Evolutionary conservation across 1,284 basidiomycete species (phyloP), one percentile per base, ranked within the genome.

Genomic region (Heterobasidion annosum): DNA sequence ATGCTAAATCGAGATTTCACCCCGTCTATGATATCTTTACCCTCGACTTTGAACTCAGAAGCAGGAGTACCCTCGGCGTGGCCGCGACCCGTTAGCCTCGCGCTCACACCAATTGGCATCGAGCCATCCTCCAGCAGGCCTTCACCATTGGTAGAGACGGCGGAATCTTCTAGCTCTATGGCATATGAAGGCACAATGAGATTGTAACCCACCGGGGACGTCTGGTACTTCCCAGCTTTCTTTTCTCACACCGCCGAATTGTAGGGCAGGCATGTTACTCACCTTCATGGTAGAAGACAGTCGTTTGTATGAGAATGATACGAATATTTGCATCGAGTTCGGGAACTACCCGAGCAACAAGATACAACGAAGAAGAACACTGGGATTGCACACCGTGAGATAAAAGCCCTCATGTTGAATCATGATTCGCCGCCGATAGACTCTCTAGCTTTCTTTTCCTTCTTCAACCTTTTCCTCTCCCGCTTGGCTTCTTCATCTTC

Each of bases 401-500:
- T 25, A 5, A 3, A 25, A 25, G 25, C 25, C 25, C 25, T 25
- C 25, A 25, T 4, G 25, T 25, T 25, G 25, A 25, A 25, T 55
- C 63, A 70, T 61, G 68, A 65, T 50, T 67, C 68, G 42, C 66
- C 67, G 46, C 63, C 64, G 55, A 67, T 9, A 48, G 66, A 67
- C 59, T 68, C 68, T 42, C 67, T 59, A 56, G 68, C 68, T 58
- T 70, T 70, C 62, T 67, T 71, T 64, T 89, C 86, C 66, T 87
- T 85, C 67, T 79, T 85, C 63, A 82, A 68, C 53, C 78, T 75
- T 61, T 82, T 85, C 57, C 74, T 72, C 65, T 85, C 83, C 54
- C 72, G 73, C 56, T 72, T 77, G 44, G 79, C 83, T 57, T 82
- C 83, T 9, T 83, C 84, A 52, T 84, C 83, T 9, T 83, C 84